Base-by-base conservation (phyloP, 1,284 basidiomycete genomes). In the Vanrija pseudolonga region DNA sequence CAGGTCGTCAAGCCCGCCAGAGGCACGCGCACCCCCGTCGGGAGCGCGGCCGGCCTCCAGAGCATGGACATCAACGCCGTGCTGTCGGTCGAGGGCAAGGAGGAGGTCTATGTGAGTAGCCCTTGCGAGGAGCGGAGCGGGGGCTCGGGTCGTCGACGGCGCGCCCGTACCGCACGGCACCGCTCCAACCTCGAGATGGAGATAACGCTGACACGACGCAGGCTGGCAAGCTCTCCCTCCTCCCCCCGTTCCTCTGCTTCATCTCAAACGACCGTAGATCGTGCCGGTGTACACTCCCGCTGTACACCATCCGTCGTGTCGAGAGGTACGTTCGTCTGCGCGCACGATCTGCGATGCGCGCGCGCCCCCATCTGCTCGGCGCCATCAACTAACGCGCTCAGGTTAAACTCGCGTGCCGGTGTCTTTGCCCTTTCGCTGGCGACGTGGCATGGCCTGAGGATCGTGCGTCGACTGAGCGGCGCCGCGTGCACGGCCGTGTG, bases 391-490 rank as follows among this genome's bases (percentile, higher is more conserved):
- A 4, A 32, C 38, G 53, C 49, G 4, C 7, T 51, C 41, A 69
- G 74, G 40, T 79, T 93, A 50, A 93, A 92, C 74, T 88, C 90
- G 19, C 83, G 92, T 36, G 89, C 92, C 20, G 94, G 93, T 6
- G 88, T 98, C 26, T 98, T 98, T 71, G 95, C 95, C 6, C 82
- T 98, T 40, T 92, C 90, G 65, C 79, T 98, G 24, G 84, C 87
- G n/a, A 85, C 92, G 52, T 98, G 94, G 92, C 92, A 98, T 73
- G 88, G 90, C 44, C 86, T 90, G 82, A 90, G 96, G 80, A 89
- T 97, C 66, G 91, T 94, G 60, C 63, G 89, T 83, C 26, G 6
- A 11, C 26, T 26, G 3, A 26, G 11, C 23, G 18, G 44, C 42
- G 19, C 6, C 23, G 14, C 57, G 42, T 53, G 56, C n/a, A 36